Percentiles rank a stretch among this genome's conserved stretches.
Conservation (phyloP, 345 rosid genomes). For the Tarenaya hassleriana region DNA sequence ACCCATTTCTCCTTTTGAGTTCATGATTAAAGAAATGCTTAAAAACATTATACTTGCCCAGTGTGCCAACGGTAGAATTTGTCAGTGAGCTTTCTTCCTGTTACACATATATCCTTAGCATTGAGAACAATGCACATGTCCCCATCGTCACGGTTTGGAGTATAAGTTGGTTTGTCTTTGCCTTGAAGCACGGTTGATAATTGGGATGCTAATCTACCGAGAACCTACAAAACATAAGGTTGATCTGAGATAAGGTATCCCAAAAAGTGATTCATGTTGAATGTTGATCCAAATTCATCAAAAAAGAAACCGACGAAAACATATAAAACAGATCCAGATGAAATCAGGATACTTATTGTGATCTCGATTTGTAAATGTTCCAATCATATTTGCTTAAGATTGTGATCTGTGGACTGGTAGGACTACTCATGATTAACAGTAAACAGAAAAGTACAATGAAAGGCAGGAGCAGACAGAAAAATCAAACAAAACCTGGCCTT, state of each 20-base stretch:
- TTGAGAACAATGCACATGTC: slow-evolving; percentile 95
- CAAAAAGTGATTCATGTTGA: not conserved
- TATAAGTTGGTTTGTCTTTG: slow-evolving; percentile 90
- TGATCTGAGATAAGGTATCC: not conserved
- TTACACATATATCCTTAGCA: slow-evolving; percentile 81
- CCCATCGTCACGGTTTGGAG: slow-evolving; percentile 88
- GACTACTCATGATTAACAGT: not conserved
- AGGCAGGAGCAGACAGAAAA: slow-evolving; percentile 5
- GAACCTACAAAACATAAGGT: slow-evolving; percentile 42
- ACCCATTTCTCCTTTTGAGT: not conserved
- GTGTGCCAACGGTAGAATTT: slow-evolving; percentile 93
- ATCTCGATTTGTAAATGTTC: not conserved
- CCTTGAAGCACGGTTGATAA: slow-evolving; percentile 88
- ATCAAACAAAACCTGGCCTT: slow-evolving; percentile 67
- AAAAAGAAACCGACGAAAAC: not conserved
- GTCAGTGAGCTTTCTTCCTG: slow-evolving; percentile 89
- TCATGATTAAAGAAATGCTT: not conserved
- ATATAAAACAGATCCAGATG: not conserved
- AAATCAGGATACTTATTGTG: not conserved
- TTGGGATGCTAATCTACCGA: slow-evolving; percentile 95
- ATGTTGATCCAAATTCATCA: not conserved
- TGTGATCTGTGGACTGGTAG: not conserved
- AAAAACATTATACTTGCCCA: slow-evolving; percentile 47
- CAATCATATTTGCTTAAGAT: too few relatives aligned
- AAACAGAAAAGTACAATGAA: not conserved